Evolutionary conservation across 768 basidiomycete genomes (phyloP), one percentile per base, ranked within the genome.

Genomic region (Naganishia friedmannii): DNA sequence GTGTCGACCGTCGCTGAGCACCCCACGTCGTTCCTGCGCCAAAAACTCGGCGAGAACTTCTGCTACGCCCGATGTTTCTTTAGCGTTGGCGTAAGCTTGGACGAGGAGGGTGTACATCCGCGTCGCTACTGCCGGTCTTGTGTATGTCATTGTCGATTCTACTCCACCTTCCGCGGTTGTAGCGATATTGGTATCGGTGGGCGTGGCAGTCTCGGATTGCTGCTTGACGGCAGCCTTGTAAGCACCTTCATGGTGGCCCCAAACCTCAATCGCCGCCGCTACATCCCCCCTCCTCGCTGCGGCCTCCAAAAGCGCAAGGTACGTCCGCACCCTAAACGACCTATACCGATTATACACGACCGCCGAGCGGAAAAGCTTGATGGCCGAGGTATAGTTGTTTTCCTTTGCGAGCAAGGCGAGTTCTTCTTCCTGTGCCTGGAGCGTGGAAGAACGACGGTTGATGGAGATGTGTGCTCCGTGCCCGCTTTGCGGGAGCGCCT

Each of bases 291-390:
- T 86, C 37, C 82, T 77, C 0, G 87, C 87, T 71, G 88, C 88
- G 0, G 86, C 86, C 0, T 86, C 84, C 17, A 94, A 82, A 53
- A 95, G 84, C 8, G 75, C 80, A 37, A 81, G 78, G 78, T 87
- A 92, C 2, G 86, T 70, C 60, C 55, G 3, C 80, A 42, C 0
- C 82, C 53, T 66, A 66, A 77, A 76, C 2, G 65, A 23, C n/a
- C 70, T 53, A 21, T 57, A 28, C 9, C 63, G 71, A 10, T 78
- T 71, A 28, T 83, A 78, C 9, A 84, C 77, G 32, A 84, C 81
- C 21, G 87, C 84, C 0, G 87, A 84, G 29, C 89, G 84, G 79
- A 93, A 93, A 19, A 94, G 82, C 19, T 86, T 84, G 82, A 92
- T 83, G 0, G 91, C 91, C 0, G 87, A 85, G 0, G 82, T 77